Evolutionary conservation across 441 rosid genomes (phyloP), one percentile per base, ranked within the genome.

Genomic region (Metrosideros polymorpha): DNA sequence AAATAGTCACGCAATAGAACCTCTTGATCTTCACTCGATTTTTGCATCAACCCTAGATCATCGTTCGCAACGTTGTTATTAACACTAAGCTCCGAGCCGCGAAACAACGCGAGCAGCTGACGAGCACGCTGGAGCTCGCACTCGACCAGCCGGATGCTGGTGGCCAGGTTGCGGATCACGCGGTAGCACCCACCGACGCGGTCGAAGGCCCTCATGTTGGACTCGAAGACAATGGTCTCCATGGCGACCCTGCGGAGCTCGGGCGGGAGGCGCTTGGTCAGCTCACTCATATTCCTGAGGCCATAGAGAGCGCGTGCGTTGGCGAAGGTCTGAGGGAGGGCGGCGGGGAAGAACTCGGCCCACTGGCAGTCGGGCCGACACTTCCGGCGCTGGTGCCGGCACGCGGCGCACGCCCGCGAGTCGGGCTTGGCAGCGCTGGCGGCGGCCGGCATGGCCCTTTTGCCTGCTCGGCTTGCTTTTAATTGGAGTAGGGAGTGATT

Each of bases 311-410:
- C 35, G 54, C 56, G 77, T 1, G 86, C 89, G 49, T 88, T 88
- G 7, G 42, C 76, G 61, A 61, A 85, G 6, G 82, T 42, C 25
- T 29, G 45, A 0, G 51, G 76, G n/a, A 43, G 66, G 30, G 66
- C 39, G 29, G 47, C 54, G n/a, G 87, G 87, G 51, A 88, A 85
- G 53, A 66, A 83, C 52, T 84, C 90, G 35, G 91, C 89, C 27
- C 89, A 86, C 6, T 42, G n/a, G 84, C 92, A 91, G 25, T 71
- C 45, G 1, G 53, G 84, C 4, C 63, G 51, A 61, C 92, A 91
- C 85, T 87, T 91, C 84, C 86, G 88, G 1, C 91, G 84, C 27
- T 88, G 92, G 89, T 84, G 89, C 85, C 87, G 90, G 71, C 92
- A 92, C 6, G 90, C 86, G 49, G 91, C 93, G n/a, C 92, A 92